Evolutionary conservation across 805 yeast species (phyloP), one percentile per base, ranked within the genome.

Genomic region (Sugiyamaella qingdaonensis): DNA sequence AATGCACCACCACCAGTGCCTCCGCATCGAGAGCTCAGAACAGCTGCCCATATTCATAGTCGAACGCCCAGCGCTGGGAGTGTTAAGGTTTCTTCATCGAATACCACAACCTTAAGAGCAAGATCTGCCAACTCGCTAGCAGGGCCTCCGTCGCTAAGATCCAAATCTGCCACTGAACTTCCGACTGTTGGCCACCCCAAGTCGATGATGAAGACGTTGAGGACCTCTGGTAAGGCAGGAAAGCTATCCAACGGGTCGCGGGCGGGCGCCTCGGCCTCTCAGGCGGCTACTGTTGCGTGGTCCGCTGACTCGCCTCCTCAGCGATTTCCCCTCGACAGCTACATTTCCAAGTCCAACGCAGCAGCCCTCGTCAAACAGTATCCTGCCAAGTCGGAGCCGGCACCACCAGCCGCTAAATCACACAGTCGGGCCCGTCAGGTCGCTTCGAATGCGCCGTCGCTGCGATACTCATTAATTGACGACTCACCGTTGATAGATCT

Each of bases 201-300:
- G 48, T 16, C 56, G 8, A 56, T 61, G 57, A 48, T 60, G 43
- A 56, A 55, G 36, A 61, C 65, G 4, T 36, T 62, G 44, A 57
- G 64, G 9, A 35, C 52, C 5, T 51, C 54, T 11, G 62, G 54
- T 13, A 58, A 56, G 42, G 48, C 58, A 1, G 52, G 54, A 16
- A 60, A 56, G 51, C 34, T 46, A 34, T 11, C 51, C 21, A 43
- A 52, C 35, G 53, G 53, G 16, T 35, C 44, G 18, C 34, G 48
- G 29, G 48, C 43, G 7, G 47, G 53, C 2, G 19, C 49, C 16
- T 49, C 52, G 9, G 52, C 59, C 16, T 49, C 55, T 2, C 45
- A 53, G 11, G 64, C 66, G 10, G 66, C 66, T 2, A 52, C 58
- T 18, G 48, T 55, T 10, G 65, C 64, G 3, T 61, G 66, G 66